These are phyloP conservation scores for Fraxinus ornus DNA, from an alignment of 305 asterid genomes.

Conservation along the genomic window DNA sequence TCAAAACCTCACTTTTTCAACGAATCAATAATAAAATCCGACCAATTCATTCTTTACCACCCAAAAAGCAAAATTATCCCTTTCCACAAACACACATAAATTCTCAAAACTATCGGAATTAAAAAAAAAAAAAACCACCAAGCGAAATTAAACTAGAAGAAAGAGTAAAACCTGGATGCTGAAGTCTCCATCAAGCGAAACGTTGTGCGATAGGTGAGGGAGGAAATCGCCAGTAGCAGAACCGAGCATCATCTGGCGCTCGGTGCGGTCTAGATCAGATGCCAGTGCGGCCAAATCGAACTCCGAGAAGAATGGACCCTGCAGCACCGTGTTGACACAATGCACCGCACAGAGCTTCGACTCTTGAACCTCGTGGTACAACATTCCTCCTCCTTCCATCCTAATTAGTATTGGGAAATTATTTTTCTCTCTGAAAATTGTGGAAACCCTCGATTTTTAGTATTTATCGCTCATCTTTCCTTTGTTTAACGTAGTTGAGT, in stretches of 20 bases:
- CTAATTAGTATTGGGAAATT: background rate
- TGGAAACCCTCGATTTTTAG: background rate
- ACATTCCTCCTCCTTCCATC: conserved; percentile 44
- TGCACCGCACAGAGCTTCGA: conserved; percentile 96
- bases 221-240: conserved; percentile 70
- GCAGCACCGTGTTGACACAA: conserved; percentile 92
- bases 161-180: conserved; percentile 77
- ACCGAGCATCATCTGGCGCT: conserved; percentile 87
- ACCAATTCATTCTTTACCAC: background rate
- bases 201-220: conserved; percentile 77
- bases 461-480: background rate
- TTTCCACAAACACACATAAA: background rate
- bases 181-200: conserved; percentile 91
- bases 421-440: background rate
- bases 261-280: conserved; percentile 89
- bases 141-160: background rate
- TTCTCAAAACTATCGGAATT: background rate
- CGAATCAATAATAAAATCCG: background rate
- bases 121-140: background rate
- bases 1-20: background rate
- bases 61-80: background rate
- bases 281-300: conserved; percentile 97
- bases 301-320: conserved; percentile 94
- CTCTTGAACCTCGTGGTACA: conserved; percentile 99
- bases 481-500: background rate